Evolutionary conservation across 208 protist genomes (phyloP).

Genomic region (Crithidia bombi): DNA sequence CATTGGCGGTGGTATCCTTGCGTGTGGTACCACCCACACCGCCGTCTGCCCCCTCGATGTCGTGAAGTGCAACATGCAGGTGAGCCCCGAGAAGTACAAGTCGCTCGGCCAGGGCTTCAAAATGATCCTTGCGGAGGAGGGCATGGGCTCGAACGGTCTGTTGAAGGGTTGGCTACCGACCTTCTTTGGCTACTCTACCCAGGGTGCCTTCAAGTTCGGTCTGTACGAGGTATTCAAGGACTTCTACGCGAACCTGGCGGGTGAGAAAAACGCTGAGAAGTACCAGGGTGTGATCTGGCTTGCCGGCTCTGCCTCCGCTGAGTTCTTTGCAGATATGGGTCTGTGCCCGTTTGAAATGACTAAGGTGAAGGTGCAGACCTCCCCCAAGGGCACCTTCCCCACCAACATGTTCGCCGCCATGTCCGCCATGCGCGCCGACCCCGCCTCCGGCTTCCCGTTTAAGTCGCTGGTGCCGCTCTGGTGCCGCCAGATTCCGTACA

Average conservation of each 20-base stretch:
- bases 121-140: slow-evolving; percentile 72
- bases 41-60: slow-evolving; percentile 95
- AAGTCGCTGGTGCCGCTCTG: slow-evolving; percentile 91
- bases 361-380: slow-evolving; percentile 94
- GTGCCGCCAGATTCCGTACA: slow-evolving; percentile 96
- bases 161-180: slow-evolving; percentile 93
- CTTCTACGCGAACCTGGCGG: slow-evolving; percentile 84
- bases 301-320: slow-evolving; percentile 93
- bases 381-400: slow-evolving; percentile 80
- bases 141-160: slow-evolving; percentile 71
- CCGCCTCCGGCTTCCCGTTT: slow-evolving; percentile 87
- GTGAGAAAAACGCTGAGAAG: slow-evolving; percentile 80
- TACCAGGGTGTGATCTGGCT: slow-evolving; percentile 88
- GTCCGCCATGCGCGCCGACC: slow-evolving; percentile 70
- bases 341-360: slow-evolving; percentile 96
- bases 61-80: slow-evolving; percentile 97
- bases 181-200: slow-evolving; percentile 91
- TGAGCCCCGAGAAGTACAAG: slow-evolving; percentile 89
- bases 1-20: slow-evolving; percentile 92
- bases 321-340: slow-evolving; percentile 97
- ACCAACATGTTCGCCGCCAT: slow-evolving; percentile 70
- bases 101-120: slow-evolving; percentile 73
- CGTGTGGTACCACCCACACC: slow-evolving; percentile 95
- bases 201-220: slow-evolving; percentile 95
- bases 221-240: slow-evolving; percentile 96